These are phyloP conservation scores for Blastobotrys peoriensis DNA, from an alignment of 805 yeast species.

Conservation along the genomic window DNA sequence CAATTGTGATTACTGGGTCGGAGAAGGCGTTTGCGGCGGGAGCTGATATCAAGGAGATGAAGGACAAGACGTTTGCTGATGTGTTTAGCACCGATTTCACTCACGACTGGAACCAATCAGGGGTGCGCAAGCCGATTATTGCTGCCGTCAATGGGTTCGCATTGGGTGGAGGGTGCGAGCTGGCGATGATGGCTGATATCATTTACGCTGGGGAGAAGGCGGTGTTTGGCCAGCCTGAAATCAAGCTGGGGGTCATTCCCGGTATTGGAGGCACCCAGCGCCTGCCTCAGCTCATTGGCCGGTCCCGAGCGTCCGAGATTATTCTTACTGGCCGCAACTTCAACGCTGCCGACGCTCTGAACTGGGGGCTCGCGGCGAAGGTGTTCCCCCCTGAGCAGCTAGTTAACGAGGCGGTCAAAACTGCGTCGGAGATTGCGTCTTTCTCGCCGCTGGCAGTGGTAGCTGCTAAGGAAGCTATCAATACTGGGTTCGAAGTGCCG, in stretches of 20 bases:
- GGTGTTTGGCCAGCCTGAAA: slow-evolving; percentile 50
- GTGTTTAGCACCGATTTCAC: slow-evolving; percentile 34
- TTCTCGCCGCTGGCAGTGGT: slow-evolving; percentile 40
- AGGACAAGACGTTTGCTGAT: slow-evolving; percentile 32
- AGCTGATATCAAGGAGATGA: slow-evolving; percentile 51
- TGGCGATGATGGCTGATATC: slow-evolving; percentile 49
- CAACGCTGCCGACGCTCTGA: slow-evolving; percentile 39
- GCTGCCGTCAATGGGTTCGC: slow-evolving; percentile 53
- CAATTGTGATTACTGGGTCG: slow-evolving; percentile 44
- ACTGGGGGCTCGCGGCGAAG: slow-evolving; percentile 45
- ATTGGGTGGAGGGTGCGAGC: slow-evolving; percentile 52
- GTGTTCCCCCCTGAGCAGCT: slow-evolving; percentile 36
- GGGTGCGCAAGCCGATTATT: slow-evolving; percentile 42
- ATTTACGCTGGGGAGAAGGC: slow-evolving; percentile 45
- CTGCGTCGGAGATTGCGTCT: slow-evolving; percentile 39
- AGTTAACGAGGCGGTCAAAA: slow-evolving; percentile 38
- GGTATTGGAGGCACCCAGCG: slow-evolving; percentile 45
- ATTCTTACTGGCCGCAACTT: slow-evolving; percentile 42
- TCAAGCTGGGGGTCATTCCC: slow-evolving; percentile 46
- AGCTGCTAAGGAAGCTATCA: slow-evolving; percentile 43
- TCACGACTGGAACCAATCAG: slow-evolving; percentile 36
- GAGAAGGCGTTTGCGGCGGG: slow-evolving; percentile 50
- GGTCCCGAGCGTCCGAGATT: slow-evolving; percentile 36
- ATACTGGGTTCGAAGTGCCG: slow-evolving; percentile 33
- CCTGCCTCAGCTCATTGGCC: slow-evolving; percentile 36